Conservation (phyloP, 2,329 filamentous ascomycete genomes). For the Fusarium guadeloupense region DNA sequence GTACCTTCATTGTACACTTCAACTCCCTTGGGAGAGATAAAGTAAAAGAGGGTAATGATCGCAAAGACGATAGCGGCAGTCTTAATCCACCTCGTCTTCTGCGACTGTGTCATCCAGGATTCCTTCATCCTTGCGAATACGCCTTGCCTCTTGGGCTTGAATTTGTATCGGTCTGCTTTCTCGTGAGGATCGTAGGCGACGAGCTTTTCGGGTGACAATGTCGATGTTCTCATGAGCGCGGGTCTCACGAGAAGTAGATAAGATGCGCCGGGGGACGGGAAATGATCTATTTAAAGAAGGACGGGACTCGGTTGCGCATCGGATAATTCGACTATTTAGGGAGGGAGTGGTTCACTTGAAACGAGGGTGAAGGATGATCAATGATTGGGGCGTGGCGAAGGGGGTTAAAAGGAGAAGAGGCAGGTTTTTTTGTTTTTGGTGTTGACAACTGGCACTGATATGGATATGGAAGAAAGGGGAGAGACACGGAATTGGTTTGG, state of each 20-base stretch:
- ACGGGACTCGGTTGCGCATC: too few species aligned
- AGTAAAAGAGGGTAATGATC: slow-evolving; percentile 70
- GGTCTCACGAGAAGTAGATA: slow-evolving; percentile 29
- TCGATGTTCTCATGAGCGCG: slow-evolving; percentile 69
- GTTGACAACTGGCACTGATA: slow-evolving; percentile 13
- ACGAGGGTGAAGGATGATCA: slow-evolving; percentile 10
- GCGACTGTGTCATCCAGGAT: slow-evolving; percentile 69
- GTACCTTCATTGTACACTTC: slow-evolving; percentile 61
- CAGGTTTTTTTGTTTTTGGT: slow-evolving; percentile 5
- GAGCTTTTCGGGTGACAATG: slow-evolving; percentile 70
- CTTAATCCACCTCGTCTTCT: slow-evolving; percentile 72
- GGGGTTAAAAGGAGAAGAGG: slow-evolving; percentile 22
- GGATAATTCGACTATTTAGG: too few species aligned
- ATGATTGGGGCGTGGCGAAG: slow-evolving; percentile 32
- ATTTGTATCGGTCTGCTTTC: slow-evolving; percentile 69
- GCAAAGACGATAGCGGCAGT: slow-evolving; percentile 69
- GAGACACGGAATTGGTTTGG: slow-evolving; percentile 26
- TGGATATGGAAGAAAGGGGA: slow-evolving; percentile 32
- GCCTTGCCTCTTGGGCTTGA: slow-evolving; percentile 56
- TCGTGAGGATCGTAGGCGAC: slow-evolving; percentile 70
- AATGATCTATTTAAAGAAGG: slow-evolving; percentile 6
- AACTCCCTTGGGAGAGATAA: slow-evolving; percentile 67
- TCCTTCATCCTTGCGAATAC: slow-evolving; percentile 65
- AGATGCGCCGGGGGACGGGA: slow-evolving; percentile 20
- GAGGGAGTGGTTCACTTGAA: slow-evolving; percentile 15